Base-by-base conservation (phyloP, 2,329 filamentous ascomycete genomes). In the Pestalotiopsis sp. region DNA sequence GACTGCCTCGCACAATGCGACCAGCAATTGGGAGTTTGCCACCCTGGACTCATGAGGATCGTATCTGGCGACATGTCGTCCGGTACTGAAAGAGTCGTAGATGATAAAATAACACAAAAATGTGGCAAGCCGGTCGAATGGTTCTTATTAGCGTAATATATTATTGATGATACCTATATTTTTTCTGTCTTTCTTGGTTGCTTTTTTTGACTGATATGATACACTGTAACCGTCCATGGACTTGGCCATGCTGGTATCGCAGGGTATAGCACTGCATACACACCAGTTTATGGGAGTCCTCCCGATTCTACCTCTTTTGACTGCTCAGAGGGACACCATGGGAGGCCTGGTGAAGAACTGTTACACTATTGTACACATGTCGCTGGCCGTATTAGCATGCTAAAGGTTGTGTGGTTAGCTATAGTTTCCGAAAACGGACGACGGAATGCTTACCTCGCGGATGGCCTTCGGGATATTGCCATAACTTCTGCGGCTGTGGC, bases 11-110 rank as follows among this genome's bases (percentile, higher is more conserved):
- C 68, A 70, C 64, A 45, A 20, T 38, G 68, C 68, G 4, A 59
- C 61, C 12, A 38, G 31, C 17, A 52, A 58, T 27, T 70, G 68
- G 68, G 60, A 58, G 17, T 70, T 70, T 58, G 66, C 68, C 7
- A 58, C 60, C 14, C 57, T 70, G 27, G 45, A 66, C 64, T 60
- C 64, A n/a, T 52, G 14, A 17, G n/a, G 4, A 52, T 52, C 14
- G 11, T 52, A 7, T 36, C 41, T 52, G 17, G 45, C 17, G 14
- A n/a, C 17, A n/a, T 20, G 17, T n/a, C 17, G 9, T 52, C 17
- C 20, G 7, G 17, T 52, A 20, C 13, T n/a, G 45, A 20, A 20
- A 52, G 3, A 20, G 17, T 20, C 17, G 45, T n/a, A 9, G 20
- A 52, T 52, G 20, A n/a, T 9, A 20, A n/a, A 52, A 52, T n/a